Evolutionary conservation across 352 stramenopile species (phyloP), one percentile per base, ranked within the genome.

Genomic region (Hyaloperonospora brassicae): DNA sequence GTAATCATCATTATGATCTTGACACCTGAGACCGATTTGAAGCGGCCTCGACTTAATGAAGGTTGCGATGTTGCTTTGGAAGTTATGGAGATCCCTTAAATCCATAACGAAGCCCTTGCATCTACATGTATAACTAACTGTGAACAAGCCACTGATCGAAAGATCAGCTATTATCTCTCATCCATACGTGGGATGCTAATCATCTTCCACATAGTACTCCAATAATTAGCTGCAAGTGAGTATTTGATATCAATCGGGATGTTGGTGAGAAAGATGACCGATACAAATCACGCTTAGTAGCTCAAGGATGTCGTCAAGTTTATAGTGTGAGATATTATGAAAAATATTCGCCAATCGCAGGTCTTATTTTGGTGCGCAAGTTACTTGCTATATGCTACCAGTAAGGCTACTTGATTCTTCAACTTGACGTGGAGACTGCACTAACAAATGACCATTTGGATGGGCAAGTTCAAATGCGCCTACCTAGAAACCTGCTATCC

Each of bases 251-350:
- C 3, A 70, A 76, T 9, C 14, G 21, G 5, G 21, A 46, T 12
- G 35, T 0, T 47, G 36, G 68, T 13, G 51, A 47, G 14, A 7
- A 52, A 21, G 54, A 63, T 17, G 35, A 47, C 9, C 49, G 62
- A 0, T 72, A 52, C 44, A 73, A 77, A 46, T 56, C 61, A 24
- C 48, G 64, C 1, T 34, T 72, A 1, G 52, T 68, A 17, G 50
- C 63, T 3, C 46, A 59, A 3, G 60, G 64, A 5, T 77, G 36
- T 47, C 24, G 51, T 13, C 68, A 73, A 44, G 53, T 24, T 9
- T 54, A 45, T 9, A 54, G 53, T 17, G 34, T 73, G 0, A 52
- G 71, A 27, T 71, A 59, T 40, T 30, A 10, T 0, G 23, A 70
- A 8, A 73, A 51, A 2, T 69, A 67, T 38, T 62, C 64, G 0